Evolutionary conservation across 2,329 filamentous ascomycete genomes (phyloP).

Genomic region (Beauveria scarabaeidicola): DNA sequence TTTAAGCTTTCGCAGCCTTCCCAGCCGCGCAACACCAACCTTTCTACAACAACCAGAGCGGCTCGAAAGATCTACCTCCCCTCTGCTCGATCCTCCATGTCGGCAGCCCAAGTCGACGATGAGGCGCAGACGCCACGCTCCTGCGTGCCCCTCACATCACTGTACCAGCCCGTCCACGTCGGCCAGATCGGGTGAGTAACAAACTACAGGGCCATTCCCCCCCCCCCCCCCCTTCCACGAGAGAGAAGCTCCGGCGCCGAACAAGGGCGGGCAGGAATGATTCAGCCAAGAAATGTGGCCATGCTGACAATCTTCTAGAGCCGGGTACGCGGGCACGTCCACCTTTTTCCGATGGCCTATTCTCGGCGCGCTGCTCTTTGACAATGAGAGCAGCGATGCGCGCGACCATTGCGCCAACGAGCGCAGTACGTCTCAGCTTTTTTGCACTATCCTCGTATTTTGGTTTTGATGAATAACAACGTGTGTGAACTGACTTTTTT

Average conservation of each 20-base stretch:
- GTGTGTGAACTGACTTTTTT: not conserved
- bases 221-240: no score
- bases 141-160: slow-evolving; percentile 30
- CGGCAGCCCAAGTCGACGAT: slow-evolving; percentile 20
- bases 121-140: slow-evolving; percentile 30
- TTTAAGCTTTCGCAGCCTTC: not conserved
- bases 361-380: slow-evolving; percentile 61
- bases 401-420: slow-evolving; percentile 75
- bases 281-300: not conserved
- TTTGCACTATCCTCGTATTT: no score
- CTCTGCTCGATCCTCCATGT: not conserved
- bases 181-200: slow-evolving; percentile 29
- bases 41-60: not conserved
- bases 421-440: slow-evolving; percentile 40
- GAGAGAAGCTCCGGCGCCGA: no score
- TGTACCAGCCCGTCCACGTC: slow-evolving; percentile 37
- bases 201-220: not conserved
- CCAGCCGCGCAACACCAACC: not conserved
- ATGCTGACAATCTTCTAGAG: slow-evolving; percentile 3
- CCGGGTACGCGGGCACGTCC: slow-evolving; percentile 21
- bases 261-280: not conserved
- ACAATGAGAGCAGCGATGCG: slow-evolving; percentile 66
- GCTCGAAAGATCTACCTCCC: not conserved
- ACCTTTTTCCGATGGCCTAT: slow-evolving; percentile 55
- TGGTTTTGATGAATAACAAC: not conserved